Base-by-base conservation (phyloP, 352 stramenopile species). In the Phytophthora cajani region DNA sequence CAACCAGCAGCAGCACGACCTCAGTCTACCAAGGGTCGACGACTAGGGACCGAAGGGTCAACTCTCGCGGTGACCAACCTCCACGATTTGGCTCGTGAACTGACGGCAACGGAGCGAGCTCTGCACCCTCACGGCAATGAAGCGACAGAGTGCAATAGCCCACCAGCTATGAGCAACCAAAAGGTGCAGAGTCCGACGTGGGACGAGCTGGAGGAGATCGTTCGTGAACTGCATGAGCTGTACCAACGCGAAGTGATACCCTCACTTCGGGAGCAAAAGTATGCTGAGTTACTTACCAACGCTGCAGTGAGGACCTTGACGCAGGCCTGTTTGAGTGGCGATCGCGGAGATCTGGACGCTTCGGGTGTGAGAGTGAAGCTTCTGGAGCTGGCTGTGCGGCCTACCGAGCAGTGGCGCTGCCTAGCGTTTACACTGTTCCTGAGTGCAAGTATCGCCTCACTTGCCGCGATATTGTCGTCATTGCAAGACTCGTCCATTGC, bases 401-500 rank as follows among this genome's bases (percentile, higher is more conserved):
- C 78, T 3, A 64, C 69, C 17, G 21, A 70, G 23, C 62, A 80
- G 1, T 73, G 77, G 33, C 58, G 81, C 42, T 61, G 71, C 33
- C 62, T 89, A n/a, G 79, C 79, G n/a, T 79, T 89, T 62, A 69
- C 66, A 0, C 52, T 89, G 55, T 64, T 89, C 33, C n/a, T 78
- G 33, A 63, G 75, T 17, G 44, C 72, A 2, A 75, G 63, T 25
- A 17, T 84, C 33, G 38, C 46, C 10, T 56, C 67, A 3, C 68
- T 75, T 27, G 40, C 70, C 49, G 54, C 71, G 11, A 42, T 67
- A 11, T 27, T 85, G 4, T 72, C 64, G 3, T 55, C 23, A 19
- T 50, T 40, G 17, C 52, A 69, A 46, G 56, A 65, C 21, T 52
- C 52, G 2, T n/a, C 30, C 2, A 46, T 51, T 32, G 17, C 17